Percentiles rank a stretch among this genome's conserved stretches.
These are phyloP conservation scores for Leccinum subgranulosum DNA, from an alignment of 768 basidiomycete genomes.

Conservation along the genomic window DNA sequence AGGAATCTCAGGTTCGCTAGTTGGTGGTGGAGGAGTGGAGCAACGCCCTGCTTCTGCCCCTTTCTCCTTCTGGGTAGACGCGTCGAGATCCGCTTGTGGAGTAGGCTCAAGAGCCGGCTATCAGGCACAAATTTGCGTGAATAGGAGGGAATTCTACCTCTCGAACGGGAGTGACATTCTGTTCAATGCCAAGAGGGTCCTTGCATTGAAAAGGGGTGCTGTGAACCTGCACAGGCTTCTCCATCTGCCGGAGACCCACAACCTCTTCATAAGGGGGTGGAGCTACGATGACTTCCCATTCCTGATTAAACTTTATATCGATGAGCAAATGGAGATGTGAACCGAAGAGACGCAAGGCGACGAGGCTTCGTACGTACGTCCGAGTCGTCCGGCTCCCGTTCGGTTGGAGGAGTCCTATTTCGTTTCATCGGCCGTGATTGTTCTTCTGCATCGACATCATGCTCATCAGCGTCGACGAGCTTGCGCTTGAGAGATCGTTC, in stretches of 20 bases:
- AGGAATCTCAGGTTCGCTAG: slow-evolving; percentile 8
- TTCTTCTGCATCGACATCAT: slow-evolving; percentile 30
- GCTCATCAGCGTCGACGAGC: slow-evolving; percentile 25
- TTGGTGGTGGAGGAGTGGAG: slow-evolving; percentile 8
- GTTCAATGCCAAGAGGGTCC: neutral
- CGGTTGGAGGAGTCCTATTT: slow-evolving; percentile 42
- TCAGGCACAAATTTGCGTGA: slow-evolving; percentile 5
- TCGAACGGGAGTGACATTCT: slow-evolving; percentile 3
- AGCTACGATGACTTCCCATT: slow-evolving; percentile 33
- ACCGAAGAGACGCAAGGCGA: neutral
- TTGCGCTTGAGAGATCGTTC: slow-evolving; percentile 34
- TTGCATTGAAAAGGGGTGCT: neutral
- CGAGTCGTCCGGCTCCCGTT: slow-evolving; percentile 27
- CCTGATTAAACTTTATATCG: slow-evolving; percentile 22
- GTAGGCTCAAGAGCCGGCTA: slow-evolving; percentile 11
- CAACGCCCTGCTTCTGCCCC: slow-evolving; percentile 5
- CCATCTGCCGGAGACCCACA: slow-evolving; percentile 6
- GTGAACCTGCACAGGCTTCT: slow-evolving; percentile 11
- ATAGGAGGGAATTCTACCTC: slow-evolving; percentile 14
- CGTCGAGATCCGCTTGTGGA: neutral
- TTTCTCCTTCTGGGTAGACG: slow-evolving; percentile 9
- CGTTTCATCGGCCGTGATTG: slow-evolving; percentile 30
- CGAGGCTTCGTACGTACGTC: slow-evolving; percentile 21
- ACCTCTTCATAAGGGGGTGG: slow-evolving; percentile 28
- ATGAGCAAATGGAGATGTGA: slow-evolving; percentile 18